These are phyloP conservation scores for Tremellales sp. DNA, from an alignment of 1,284 basidiomycete species.

Conservation along the genomic window DNA sequence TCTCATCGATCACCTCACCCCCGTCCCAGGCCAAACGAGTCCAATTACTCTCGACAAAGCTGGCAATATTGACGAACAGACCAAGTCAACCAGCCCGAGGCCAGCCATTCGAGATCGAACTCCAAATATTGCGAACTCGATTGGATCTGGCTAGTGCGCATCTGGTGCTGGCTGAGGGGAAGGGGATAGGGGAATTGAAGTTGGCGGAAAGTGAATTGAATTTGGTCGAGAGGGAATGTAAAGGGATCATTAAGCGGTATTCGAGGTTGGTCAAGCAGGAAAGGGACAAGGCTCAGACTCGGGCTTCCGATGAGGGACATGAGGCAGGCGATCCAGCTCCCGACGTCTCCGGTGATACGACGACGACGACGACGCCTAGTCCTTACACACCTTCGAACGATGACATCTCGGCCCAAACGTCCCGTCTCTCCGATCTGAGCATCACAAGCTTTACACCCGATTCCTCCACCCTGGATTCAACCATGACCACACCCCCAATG, in stretches of 20 bases:
- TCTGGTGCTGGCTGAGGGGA: conserved; percentile 1
- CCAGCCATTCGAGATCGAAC: not conserved
- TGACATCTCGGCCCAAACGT: too few species aligned
- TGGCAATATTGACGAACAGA: conserved; percentile 21
- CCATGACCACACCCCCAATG: too few species aligned
- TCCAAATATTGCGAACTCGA: conserved; percentile 16
- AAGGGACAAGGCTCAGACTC: not conserved
- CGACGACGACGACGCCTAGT: too few species aligned
- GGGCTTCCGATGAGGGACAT: too few species aligned
- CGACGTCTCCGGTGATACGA: too few species aligned
- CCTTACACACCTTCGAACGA: too few species aligned
- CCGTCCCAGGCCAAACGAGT: conserved; percentile 14
- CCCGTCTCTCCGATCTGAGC: too few species aligned
- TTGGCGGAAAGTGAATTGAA: conserved; percentile 23
- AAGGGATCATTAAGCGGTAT: conserved; percentile 11
- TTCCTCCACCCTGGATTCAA: too few species aligned
- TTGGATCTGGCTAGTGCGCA: conserved; percentile 24
- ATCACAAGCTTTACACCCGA: too few species aligned
- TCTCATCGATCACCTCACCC: conserved; percentile 7
- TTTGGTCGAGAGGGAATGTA: conserved; percentile 21
- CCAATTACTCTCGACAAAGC: conserved; percentile 29
- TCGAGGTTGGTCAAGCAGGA: not conserved
- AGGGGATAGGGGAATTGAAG: conserved; percentile 10
- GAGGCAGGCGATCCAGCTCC: too few species aligned
- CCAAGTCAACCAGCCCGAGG: not conserved